A percentile compares a stretch with the other conserved stretches of the same genome.
Conservation (phyloP, 495 filamentous ascomycete species). For the Hyaloscypha finlandica region DNA sequence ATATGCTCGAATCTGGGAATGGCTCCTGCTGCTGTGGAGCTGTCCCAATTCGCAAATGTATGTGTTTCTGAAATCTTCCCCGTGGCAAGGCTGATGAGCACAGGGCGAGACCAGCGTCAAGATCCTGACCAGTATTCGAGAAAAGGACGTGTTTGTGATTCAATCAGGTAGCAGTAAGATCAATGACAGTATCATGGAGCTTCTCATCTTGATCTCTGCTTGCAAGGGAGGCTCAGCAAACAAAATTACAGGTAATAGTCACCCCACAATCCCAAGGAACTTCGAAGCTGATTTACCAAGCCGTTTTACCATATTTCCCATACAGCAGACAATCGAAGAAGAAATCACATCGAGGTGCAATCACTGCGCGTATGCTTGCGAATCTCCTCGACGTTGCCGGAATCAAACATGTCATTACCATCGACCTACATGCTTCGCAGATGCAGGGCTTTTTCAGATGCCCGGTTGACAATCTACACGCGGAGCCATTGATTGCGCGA, state of each 20-base stretch:
- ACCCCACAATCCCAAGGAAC: neutral
- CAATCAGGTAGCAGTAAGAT: slow-evolving; percentile 96
- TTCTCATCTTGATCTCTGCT: slow-evolving; percentile 97
- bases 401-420: slow-evolving; percentile 95
- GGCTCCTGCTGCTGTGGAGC: slow-evolving; percentile 56
- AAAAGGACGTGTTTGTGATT: slow-evolving; percentile 98
- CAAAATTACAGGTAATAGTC: slow-evolving; percentile 85
- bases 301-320: slow-evolving; percentile 97
- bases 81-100: slow-evolving; percentile 55
- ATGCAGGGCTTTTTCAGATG: slow-evolving; percentile 99
- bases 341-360: slow-evolving; percentile 94
- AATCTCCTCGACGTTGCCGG: slow-evolving; percentile 92
- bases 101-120: slow-evolving; percentile 96
- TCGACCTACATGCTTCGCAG: slow-evolving; percentile 94
- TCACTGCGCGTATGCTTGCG: slow-evolving; percentile 95
- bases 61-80: slow-evolving; percentile 24
- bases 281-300: slow-evolving; percentile 45
- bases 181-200: slow-evolving; percentile 98
- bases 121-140: slow-evolving; percentile 89
- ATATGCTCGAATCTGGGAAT: slow-evolving; percentile 63
- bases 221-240: slow-evolving; percentile 97
- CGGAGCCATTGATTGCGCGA: slow-evolving; percentile 91
- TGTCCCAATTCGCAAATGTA: slow-evolving; percentile 62
- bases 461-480: slow-evolving; percentile 95
- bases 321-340: slow-evolving; percentile 99